A percentile compares a stretch with the other conserved stretches of the same genome.
phyloP scores from a whole-genome alignment of 1,139 yeast species.

The Candida anutae region DNA sequence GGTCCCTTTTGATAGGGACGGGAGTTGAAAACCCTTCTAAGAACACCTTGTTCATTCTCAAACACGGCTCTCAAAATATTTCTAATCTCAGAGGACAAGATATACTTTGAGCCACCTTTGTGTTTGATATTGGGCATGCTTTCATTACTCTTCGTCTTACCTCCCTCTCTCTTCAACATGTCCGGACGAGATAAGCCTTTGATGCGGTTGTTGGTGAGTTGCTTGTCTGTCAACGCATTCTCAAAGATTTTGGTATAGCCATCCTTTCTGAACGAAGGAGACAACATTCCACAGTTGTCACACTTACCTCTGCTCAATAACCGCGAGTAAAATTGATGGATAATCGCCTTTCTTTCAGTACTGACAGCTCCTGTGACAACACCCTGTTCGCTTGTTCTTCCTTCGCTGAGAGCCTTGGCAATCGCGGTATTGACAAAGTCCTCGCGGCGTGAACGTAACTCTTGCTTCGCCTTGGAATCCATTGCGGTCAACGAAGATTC shows the following conservation, averaged over 20 bases:
- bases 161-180: slow-evolving; percentile 38
- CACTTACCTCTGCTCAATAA: slow-evolving; percentile 76
- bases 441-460: slow-evolving; percentile 53
- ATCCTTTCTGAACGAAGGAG: slow-evolving; percentile 91
- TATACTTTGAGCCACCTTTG: slow-evolving; percentile 72
- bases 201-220: slow-evolving; percentile 69
- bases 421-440: slow-evolving; percentile 64
- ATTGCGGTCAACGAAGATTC: slow-evolving; percentile 16
- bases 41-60: slow-evolving; percentile 54
- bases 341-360: slow-evolving; percentile 74
- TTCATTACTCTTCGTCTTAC: slow-evolving; percentile 10
- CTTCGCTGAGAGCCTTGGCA: slow-evolving; percentile 69
- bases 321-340: slow-evolving; percentile 70
- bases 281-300: slow-evolving; percentile 92
- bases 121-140: slow-evolving; percentile 41
- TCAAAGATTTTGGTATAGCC: slow-evolving; percentile 92
- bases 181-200: slow-evolving; percentile 73
- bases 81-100: slow-evolving; percentile 80
- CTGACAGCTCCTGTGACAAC: slow-evolving; percentile 74
- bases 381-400: slow-evolving; percentile 61
- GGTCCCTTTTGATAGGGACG: slow-evolving; percentile 50
- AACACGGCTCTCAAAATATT: slow-evolving; percentile 72
- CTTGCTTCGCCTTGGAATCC: slow-evolving; percentile 35
- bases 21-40: slow-evolving; percentile 65
- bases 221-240: slow-evolving; percentile 75